Evolutionary conservation across 1,284 basidiomycete genomes (phyloP).

Genomic region (Laetiporus sulphureus): DNA sequence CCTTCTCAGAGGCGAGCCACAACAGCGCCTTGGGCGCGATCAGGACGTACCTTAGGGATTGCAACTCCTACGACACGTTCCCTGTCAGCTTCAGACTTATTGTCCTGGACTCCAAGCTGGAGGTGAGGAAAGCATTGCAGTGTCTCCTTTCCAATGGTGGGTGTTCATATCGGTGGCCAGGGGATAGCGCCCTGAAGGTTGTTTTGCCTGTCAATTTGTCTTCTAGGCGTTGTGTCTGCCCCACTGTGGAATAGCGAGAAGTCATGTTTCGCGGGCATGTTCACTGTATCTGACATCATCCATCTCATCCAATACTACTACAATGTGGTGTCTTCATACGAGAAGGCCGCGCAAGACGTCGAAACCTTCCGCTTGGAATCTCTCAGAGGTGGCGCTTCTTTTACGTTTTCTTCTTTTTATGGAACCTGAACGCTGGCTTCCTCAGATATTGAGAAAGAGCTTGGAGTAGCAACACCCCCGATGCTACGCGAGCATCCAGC

Average conservation of each 20-base stretch:
- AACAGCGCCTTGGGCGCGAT: conserved; percentile 74
- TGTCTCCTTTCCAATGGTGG: conserved; percentile 85
- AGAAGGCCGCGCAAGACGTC: conserved; percentile 85
- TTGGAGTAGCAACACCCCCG: conserved; percentile 91
- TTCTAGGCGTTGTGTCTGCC: conserved; percentile 89
- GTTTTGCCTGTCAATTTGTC: conserved; percentile 3
- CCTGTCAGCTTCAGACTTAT: conserved; percentile 95
- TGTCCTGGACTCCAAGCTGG: conserved; percentile 91
- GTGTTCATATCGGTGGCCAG: conserved; percentile 2
- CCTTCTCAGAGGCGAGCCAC: conserved; percentile 57
- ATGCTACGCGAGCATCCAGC: conserved; percentile 86
- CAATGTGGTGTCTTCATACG: conserved; percentile 79
- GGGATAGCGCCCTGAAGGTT: background rate
- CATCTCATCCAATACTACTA: conserved; percentile 98
- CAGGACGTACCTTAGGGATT: conserved; percentile 76
- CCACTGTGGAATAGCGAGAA: conserved; percentile 96
- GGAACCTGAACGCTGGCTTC: conserved; percentile 9
- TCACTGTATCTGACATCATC: conserved; percentile 93
- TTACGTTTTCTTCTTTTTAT: conserved; percentile 13
- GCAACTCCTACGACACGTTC: conserved; percentile 92
- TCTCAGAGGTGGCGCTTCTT: conserved; percentile 61
- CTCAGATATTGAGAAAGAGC: conserved; percentile 87
- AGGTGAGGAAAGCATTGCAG: conserved; percentile 88
- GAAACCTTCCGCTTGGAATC: conserved; percentile 91
- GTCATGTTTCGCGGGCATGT: conserved; percentile 91